Base-by-base conservation (phyloP, 352 stramenopile genomes). In the Blastocystis sp. region DNA sequence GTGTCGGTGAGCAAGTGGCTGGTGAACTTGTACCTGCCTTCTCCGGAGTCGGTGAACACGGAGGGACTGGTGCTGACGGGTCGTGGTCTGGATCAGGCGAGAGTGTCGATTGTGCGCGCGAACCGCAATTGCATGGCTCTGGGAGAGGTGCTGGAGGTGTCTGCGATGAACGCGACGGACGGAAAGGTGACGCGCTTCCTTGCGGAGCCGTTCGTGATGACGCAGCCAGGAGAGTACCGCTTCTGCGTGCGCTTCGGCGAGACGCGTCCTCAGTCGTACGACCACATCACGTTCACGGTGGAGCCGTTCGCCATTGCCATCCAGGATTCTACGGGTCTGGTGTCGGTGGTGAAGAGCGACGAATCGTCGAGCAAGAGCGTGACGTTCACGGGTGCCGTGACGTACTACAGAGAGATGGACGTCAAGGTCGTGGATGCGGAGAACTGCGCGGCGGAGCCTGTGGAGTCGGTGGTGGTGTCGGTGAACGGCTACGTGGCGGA, bases 221-320 rank as follows among this genome's bases (percentile, higher is more conserved):
- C 42, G 42, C 40, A 81, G 69, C 18, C 49, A 14, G 69, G 69
- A n/a, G 36, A 65, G 21, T 81, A 81, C 69, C 61, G 44, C n/a
- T 81, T 81, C 69, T 81, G 69, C 53, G 69, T 81, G 69, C 69
- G 49, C 40, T 81, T 81, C 46, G 69, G 69, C 27, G 69, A 61
- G 21, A 32, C 4, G 2, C 27, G n/a, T 11, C 42, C 42, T 32
- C 9, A 63, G 46, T 63, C 46, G 21, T 81, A 81, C 46, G 51
- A 81, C 46, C 27, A 81, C 34, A 51, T 81, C 21, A 34, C 32
- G 21, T 64, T 81, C n/a, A 32, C 29, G 24, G 69, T 81, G 46
- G 69, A 81, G 69, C 44, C 53, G 49, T 65, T 46, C 27, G 27
- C 3, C n/a, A 29, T 81, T 48, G 49, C 16, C 46, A 81, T 81